Conservation (phyloP, 345 rosid species). For the Eucalyptus curtisii region DNA sequence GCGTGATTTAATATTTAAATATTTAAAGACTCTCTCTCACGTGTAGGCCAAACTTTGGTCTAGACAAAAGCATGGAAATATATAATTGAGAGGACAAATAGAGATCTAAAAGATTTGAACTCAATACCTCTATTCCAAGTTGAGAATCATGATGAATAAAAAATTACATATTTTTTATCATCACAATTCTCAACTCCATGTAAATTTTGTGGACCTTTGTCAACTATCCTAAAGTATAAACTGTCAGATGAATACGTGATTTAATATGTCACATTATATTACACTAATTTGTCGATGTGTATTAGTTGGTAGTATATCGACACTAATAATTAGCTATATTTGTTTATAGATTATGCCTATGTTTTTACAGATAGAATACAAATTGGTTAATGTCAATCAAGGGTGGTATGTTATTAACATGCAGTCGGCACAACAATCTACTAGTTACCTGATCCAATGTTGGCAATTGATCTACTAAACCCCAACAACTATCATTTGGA, state of each 20-base stretch:
- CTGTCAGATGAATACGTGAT: neutral
- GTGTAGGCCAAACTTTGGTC: fast-evolving
- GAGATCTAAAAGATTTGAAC: neutral
- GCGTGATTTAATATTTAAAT: neutral
- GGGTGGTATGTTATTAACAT: neutral
- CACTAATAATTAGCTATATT: neutral
- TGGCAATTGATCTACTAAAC: neutral
- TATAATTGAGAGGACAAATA: neutral
- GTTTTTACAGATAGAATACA: neutral
- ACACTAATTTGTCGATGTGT: neutral
- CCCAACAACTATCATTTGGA: neutral
- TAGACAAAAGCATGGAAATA: fast-evolving
- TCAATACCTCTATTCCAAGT: neutral
- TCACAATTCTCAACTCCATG: neutral
- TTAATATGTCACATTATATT: neutral
- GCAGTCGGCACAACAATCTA: neutral
- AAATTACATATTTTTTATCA: neutral
- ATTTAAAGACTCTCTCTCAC: neutral
- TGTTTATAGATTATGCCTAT: neutral
- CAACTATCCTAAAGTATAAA: neutral
- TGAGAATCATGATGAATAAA: neutral
- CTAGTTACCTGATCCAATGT: neutral
- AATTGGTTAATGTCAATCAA: neutral
- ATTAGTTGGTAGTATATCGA: neutral
- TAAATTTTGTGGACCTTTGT: neutral